These are phyloP conservation scores for Pogostemon cablin DNA, from an alignment of 257 asterid species.

Conservation along the genomic window DNA sequence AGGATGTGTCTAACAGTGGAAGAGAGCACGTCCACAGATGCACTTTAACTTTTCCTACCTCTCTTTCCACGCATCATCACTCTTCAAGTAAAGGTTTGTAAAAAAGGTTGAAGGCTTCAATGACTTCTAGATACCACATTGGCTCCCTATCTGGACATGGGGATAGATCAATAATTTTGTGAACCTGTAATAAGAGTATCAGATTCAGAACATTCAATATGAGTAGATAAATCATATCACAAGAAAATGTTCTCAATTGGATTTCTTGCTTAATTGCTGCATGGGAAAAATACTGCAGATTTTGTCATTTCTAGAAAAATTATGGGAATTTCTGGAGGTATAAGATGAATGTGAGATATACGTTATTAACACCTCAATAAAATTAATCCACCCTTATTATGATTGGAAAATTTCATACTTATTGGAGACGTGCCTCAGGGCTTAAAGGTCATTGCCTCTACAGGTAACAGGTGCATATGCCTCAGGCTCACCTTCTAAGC, in stretches of 20 bases:
- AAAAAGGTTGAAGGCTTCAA: slow-evolving; percentile 81
- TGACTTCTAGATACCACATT: slow-evolving; percentile 95
- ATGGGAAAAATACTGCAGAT: background rate
- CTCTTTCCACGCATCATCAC: slow-evolving; percentile 38
- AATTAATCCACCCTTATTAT: background rate
- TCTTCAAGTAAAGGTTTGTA: slow-evolving; percentile 58
- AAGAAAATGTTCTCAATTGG: background rate
- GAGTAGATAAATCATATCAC: background rate
- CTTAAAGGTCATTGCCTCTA: no score
- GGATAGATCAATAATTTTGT: slow-evolving; percentile 88
- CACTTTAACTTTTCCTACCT: background rate
- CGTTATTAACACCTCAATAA: background rate
- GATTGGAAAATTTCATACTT: background rate
- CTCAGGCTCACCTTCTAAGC: no score
- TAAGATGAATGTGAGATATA: background rate
- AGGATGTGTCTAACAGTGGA: no score
- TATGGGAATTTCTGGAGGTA: background rate
- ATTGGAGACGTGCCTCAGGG: no score
- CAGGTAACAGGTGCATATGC: no score
- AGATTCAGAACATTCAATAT: slow-evolving; percentile 3
- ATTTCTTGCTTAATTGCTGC: background rate
- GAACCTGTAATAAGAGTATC: slow-evolving; percentile 61
- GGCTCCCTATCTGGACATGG: slow-evolving; percentile 79
- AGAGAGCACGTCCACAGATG: background rate
- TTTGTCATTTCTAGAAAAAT: background rate